A percentile compares a stretch with the other conserved stretches of the same genome.
These are phyloP conservation scores for Allomyces arbusculus DNA, from an alignment of 192 early-diverging fungal genomes.

Conservation along the genomic window DNA sequence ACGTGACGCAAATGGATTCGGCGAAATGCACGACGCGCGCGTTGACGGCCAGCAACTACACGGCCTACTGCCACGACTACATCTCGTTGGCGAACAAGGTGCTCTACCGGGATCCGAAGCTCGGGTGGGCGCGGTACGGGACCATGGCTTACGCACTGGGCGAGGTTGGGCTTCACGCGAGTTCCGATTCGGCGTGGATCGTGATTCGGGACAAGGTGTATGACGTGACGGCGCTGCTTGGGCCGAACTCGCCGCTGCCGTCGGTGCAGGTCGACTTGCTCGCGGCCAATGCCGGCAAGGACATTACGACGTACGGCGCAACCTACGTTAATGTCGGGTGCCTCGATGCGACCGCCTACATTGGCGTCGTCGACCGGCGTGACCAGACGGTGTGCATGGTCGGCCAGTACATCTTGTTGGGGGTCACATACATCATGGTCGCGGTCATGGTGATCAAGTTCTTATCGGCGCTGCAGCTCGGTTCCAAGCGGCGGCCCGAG, in stretches of 20 bases:
- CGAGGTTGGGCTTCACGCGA: constrained; percentile 7
- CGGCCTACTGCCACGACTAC: background rate
- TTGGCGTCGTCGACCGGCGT: constrained; percentile 68
- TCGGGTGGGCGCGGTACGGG: background rate
- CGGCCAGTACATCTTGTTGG: constrained; percentile 64
- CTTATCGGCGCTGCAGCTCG: constrained; percentile 75
- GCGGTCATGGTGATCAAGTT: constrained; percentile 82
- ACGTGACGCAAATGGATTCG: background rate
- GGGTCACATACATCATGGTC: constrained; percentile 59
- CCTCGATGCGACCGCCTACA: constrained; percentile 62
- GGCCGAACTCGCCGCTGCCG: background rate
- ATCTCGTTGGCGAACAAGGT: background rate
- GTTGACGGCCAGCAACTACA: background rate
- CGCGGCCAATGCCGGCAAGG: constrained; percentile 18
- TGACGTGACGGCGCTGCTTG: constrained; percentile 34
- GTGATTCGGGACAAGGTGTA: constrained; percentile 68
- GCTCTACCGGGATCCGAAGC: background rate
- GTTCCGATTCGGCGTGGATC: constrained; percentile 32
- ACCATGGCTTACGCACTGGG: background rate
- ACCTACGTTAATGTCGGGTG: constrained; percentile 25
- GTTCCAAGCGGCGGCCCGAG: constrained; percentile 51
- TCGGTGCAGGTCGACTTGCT: constrained; percentile 16
- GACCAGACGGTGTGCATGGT: constrained; percentile 55
- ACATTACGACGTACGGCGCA: constrained; percentile 24
- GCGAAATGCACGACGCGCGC: background rate